These are phyloP conservation scores for Aspergillus viridinutans DNA, from an alignment of 2,329 filamentous ascomycete species.

Conservation along the genomic window DNA sequence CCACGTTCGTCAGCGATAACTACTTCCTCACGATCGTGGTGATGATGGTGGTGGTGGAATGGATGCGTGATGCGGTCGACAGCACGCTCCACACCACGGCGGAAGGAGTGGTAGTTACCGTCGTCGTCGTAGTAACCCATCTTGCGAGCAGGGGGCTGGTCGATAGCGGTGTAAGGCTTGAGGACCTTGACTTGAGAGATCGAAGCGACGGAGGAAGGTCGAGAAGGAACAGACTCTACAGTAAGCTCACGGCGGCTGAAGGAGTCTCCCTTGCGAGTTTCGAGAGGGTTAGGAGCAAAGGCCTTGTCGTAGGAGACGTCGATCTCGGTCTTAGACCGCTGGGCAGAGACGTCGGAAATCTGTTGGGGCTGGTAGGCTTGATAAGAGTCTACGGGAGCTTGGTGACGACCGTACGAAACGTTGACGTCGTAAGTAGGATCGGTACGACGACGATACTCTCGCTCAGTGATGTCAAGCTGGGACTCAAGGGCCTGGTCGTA, in stretches of 20 bases:
- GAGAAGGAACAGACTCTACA: slow-evolving; percentile 31
- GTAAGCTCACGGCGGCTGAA: slow-evolving; percentile 27
- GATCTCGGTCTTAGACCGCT: slow-evolving; percentile 9
- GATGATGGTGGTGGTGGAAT: slow-evolving; percentile 46
- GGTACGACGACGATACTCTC: slow-evolving; percentile 63
- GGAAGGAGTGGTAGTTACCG: slow-evolving; percentile 70
- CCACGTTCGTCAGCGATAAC: slow-evolving; percentile 41
- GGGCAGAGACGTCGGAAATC: slow-evolving; percentile 22
- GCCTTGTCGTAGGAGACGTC: slow-evolving; percentile 30
- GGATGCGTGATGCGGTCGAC: slow-evolving; percentile 63
- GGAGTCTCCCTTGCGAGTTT: slow-evolving; percentile 38
- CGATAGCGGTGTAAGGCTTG: slow-evolving; percentile 46
- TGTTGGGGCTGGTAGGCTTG: slow-evolving; percentile 14
- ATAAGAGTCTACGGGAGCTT: slow-evolving; percentile 15
- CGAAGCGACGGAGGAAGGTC: slow-evolving; percentile 29
- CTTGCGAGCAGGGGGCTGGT: slow-evolving; percentile 53
- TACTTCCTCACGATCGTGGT: slow-evolving; percentile 40
- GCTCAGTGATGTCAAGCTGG: slow-evolving; percentile 51
- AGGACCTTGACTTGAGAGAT: slow-evolving; percentile 49
- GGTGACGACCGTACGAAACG: slow-evolving; percentile 19
- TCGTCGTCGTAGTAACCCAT: slow-evolving; percentile 81
- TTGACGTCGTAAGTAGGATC: slow-evolving; percentile 50
- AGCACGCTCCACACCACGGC: slow-evolving; percentile 64
- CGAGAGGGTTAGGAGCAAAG: slow-evolving; percentile 36
- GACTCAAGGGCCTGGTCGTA: slow-evolving; percentile 42